Evolutionary conservation across 495 filamentous ascomycete species (phyloP).

Genomic region (Bathelium albidoporum): DNA sequence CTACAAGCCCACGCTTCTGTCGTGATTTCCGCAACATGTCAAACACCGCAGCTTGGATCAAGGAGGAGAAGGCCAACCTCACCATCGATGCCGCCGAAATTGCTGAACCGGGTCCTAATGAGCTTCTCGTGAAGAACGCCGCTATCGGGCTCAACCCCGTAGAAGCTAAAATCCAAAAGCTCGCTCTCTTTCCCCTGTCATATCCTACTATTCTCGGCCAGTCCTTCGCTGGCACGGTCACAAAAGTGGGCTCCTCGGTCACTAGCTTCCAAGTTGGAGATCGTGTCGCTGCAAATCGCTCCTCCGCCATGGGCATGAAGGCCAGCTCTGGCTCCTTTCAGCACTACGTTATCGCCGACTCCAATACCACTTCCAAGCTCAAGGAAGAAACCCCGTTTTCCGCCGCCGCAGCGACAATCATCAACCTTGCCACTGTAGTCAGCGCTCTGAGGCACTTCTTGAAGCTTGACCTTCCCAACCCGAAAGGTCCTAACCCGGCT

Average conservation of each 20-base stretch:
- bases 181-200: conserved; percentile 21
- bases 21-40: conserved; percentile 9
- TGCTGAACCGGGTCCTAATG: conserved; percentile 25
- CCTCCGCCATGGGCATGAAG: background rate
- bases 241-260: conserved; percentile 36
- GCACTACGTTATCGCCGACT: conserved; percentile 21
- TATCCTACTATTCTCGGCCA: conserved; percentile 44
- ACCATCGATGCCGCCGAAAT: conserved; percentile 27
- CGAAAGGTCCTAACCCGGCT: background rate
- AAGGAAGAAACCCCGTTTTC: conserved; percentile 10
- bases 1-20: background rate
- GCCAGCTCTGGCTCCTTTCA: conserved; percentile 25
- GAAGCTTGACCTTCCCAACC: conserved; percentile 14
- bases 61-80: conserved; percentile 10
- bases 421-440: conserved; percentile 15
- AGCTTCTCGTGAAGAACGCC: conserved; percentile 31
- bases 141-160: conserved; percentile 38
- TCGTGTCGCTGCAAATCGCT: conserved; percentile 24
- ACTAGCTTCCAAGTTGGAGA: conserved; percentile 40
- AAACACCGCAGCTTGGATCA: conserved; percentile 14
- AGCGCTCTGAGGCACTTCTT: conserved; percentile 19
- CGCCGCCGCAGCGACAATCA: conserved; percentile 10
- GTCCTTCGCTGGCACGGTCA: conserved; percentile 46
- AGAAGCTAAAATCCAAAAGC: conserved; percentile 38
- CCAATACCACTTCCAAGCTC: conserved; percentile 10